Conservation (phyloP, 768 basidiomycete genomes). For the Daedalea quercina region DNA sequence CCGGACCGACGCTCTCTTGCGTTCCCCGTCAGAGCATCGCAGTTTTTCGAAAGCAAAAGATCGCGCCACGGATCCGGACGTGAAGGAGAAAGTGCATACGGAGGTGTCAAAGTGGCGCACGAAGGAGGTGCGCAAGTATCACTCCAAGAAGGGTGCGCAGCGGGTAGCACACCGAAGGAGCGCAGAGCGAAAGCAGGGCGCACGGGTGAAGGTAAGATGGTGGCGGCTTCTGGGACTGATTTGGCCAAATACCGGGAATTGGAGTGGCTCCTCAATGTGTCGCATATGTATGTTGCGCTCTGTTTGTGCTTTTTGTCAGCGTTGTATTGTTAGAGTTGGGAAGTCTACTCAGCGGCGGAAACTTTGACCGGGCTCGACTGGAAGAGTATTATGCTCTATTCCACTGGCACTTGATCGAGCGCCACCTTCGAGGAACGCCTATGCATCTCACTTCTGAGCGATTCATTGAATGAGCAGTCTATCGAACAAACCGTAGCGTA, state of each 20-base stretch:
- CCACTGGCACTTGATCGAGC: too few species aligned
- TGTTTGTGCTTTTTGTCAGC: too few species aligned
- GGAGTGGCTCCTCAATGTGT: neutral
- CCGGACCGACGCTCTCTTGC: constrained; percentile 34
- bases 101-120: constrained; percentile 55
- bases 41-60: constrained; percentile 21
- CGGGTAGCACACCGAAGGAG: constrained; percentile 66
- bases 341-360: too few species aligned
- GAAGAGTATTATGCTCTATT: too few species aligned
- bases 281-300: neutral
- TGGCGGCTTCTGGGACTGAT: constrained; percentile 43
- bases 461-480: too few species aligned
- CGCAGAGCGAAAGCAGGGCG: constrained; percentile 82
- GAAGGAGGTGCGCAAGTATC: constrained; percentile 67
- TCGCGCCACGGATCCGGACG: neutral
- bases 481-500: too few species aligned
- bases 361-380: too few species aligned
- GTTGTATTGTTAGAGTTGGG: too few species aligned
- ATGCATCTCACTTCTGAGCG: too few species aligned
- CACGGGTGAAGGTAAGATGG: constrained; percentile 52
- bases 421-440: too few species aligned
- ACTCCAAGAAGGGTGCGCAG: constrained; percentile 62
- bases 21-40: constrained; percentile 10
- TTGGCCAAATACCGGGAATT: too few species aligned
- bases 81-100: constrained; percentile 54